A percentile compares a stretch with the other conserved stretches of the same genome.
Evolutionary conservation across 2,329 filamentous ascomycete genomes (phyloP).

Genomic region (Alternaria sp.): DNA sequence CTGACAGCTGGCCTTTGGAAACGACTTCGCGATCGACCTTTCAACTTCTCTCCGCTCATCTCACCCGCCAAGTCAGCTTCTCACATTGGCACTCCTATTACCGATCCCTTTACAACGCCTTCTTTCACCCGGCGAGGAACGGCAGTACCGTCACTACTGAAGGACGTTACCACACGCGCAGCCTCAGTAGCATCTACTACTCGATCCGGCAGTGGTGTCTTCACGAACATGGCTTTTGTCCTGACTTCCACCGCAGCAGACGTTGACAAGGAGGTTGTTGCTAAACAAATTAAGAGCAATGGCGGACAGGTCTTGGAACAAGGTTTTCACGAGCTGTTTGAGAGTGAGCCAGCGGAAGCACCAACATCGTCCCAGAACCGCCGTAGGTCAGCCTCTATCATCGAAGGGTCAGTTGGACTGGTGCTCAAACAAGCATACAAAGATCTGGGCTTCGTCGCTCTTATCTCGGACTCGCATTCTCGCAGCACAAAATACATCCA

Average conservation of each 20-base stretch:
- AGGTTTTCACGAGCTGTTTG: constrained; percentile 85
- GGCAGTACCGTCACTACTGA: constrained; percentile 36
- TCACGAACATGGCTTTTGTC: constrained; percentile 86
- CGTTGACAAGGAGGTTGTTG: constrained; percentile 65
- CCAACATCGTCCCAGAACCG: constrained; percentile 26
- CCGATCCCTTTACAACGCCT: constrained; percentile 56
- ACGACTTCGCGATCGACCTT: constrained; percentile 51
- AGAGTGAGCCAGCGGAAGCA: constrained; percentile 49
- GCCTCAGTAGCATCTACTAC: constrained; percentile 39
- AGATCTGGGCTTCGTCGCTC: constrained; percentile 76
- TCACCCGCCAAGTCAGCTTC: constrained; percentile 30
- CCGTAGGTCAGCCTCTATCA: constrained; percentile 18
- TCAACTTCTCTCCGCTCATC: constrained; percentile 32
- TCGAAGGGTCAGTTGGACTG: constrained; percentile 50
- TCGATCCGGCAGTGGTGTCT: constrained; percentile 60
- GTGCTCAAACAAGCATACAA: constrained; percentile 63
- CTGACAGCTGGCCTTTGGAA: constrained; percentile 55
- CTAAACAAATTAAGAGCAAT: constrained; percentile 70
- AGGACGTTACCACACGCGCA: constrained; percentile 36
- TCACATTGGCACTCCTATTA: constrained; percentile 34
- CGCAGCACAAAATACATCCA: constrained; percentile 93
- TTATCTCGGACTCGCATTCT: constrained; percentile 86
- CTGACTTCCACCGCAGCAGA: constrained; percentile 71
- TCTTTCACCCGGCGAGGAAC: constrained; percentile 57
- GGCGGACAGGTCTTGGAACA: constrained; percentile 76